phyloP scores from a whole-genome alignment of 2,329 filamentous ascomycete species.

The Thyridium curvatum region DNA sequence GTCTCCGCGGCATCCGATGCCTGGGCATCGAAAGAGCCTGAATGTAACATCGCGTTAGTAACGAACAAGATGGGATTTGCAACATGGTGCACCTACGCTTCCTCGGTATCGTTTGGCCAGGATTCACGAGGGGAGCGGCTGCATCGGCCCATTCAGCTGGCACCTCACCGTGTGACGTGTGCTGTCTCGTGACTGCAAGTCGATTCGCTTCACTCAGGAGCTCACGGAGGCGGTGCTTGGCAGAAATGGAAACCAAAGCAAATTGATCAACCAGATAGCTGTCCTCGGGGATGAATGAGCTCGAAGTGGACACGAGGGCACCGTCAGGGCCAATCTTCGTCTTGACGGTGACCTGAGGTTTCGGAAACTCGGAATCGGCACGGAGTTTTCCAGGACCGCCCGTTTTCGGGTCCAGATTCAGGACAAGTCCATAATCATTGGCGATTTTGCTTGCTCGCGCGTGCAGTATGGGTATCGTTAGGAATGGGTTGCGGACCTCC shows the following conservation, averaged over 20 bases:
- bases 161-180: slow-evolving; percentile 72
- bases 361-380: slow-evolving; percentile 40
- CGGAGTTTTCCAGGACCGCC: slow-evolving; percentile 41
- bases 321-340: slow-evolving; percentile 53
- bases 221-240: slow-evolving; percentile 70
- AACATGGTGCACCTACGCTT: slow-evolving; percentile 47
- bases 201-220: slow-evolving; percentile 72
- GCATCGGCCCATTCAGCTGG: slow-evolving; percentile 71
- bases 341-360: slow-evolving; percentile 46
- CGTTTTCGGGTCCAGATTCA: slow-evolving; percentile 51
- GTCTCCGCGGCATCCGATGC: slow-evolving; percentile 27
- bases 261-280: slow-evolving; percentile 76
- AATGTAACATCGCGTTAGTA: slow-evolving; percentile 9
- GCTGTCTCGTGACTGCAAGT: slow-evolving; percentile 65
- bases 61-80: slow-evolving; percentile 3
- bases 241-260: slow-evolving; percentile 73
- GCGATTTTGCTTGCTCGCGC: slow-evolving; percentile 53
- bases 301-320: slow-evolving; percentile 56
- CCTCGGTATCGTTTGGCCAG: slow-evolving; percentile 41
- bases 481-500: slow-evolving; percentile 68
- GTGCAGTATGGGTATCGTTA: slow-evolving; percentile 57
- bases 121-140: slow-evolving; percentile 50
- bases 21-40: slow-evolving; percentile 26
- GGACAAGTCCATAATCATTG: slow-evolving; percentile 46
- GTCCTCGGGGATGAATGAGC: slow-evolving; percentile 68